Base-by-base conservation (phyloP, 768 basidiomycete species). In the Pulveroboletus sp. region DNA sequence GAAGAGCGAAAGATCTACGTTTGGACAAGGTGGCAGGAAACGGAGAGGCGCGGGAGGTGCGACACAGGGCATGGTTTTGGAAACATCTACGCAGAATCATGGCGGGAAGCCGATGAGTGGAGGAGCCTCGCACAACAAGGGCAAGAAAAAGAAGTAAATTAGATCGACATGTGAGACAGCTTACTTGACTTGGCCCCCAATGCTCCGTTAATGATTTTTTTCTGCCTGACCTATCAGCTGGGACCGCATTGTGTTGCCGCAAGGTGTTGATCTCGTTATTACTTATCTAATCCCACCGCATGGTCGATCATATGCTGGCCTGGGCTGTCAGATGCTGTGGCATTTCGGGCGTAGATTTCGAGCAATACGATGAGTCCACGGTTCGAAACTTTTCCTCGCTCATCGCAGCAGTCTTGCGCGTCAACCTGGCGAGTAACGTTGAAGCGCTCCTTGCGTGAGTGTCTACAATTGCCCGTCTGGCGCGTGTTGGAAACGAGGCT, bases 1-100 rank as follows among this genome's bases (percentile, higher is more conserved):
- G 79, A 92, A 89, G 73, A 86, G 80, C 46, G 87, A 90, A 65
- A 74, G 88, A 43, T 77, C 85, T 12, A 79, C 74, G 26, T 81
- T 78, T 63, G 62, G 60, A 33, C 73, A 73, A 15, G 72, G 74
- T 46, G 76, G 76, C 37, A 79, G 69, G 62, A 75, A 79, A 64
- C 78, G 78, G 57, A 81, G 76, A 58, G 72, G 70, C 26, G 73
- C 75, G 17, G 77, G 78, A 39, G 81, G 81, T 35, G 86, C 87
- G 18, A 89, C 85, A 12, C 89, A 90, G 68, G 89, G 89, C 18
- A 62, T 67, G 30, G 60, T 68, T 55, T 61, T 71, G 17, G 61
- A 72, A 47, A 61, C 47, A 6, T 21, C 57, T 24, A 43, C 49
- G 3, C 55, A 57, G 43, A 53, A 67, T 37, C 67, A 68, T 39